Evolutionary conservation across 257 asterid species (phyloP).

Genomic region (Parsonsia alboflavescens): DNA sequence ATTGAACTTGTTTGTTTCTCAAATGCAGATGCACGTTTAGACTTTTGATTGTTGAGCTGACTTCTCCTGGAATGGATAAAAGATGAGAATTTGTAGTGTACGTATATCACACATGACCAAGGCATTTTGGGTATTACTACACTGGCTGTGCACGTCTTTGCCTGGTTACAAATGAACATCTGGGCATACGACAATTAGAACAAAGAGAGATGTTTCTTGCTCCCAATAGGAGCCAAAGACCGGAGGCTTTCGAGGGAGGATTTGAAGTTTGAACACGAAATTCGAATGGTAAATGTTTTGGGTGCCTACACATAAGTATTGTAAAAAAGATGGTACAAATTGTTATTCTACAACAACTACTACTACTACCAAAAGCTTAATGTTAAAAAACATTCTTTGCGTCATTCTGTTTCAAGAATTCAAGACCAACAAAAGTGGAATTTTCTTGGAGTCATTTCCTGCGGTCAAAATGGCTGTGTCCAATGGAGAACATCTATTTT

Average conservation of each 20-base stretch:
- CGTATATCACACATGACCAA: background rate
- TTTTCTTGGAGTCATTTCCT: background rate
- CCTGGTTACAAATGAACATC: background rate
- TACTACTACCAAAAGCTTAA: too few species aligned
- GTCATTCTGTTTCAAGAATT: background rate
- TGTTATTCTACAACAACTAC: too few species aligned
- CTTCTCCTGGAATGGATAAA: background rate
- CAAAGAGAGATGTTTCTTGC: background rate
- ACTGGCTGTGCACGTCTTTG: background rate
- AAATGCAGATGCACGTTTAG: background rate
- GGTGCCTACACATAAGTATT: too few species aligned
- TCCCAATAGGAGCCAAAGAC: background rate
- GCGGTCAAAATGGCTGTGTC: background rate
- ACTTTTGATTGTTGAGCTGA: background rate
- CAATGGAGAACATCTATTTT: background rate
- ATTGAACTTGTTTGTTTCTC: background rate
- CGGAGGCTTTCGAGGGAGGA: background rate
- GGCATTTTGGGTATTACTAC: background rate
- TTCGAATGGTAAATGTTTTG: background rate
- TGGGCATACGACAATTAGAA: background rate
- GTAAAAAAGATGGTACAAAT: too few species aligned
- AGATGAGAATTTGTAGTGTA: background rate
- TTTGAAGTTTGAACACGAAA: conserved; percentile 7
- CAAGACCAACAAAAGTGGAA: background rate
- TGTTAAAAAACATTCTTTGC: background rate